Evolutionary conservation across 495 filamentous ascomycete genomes (phyloP).

Genomic region (Penicillium steckii): DNA sequence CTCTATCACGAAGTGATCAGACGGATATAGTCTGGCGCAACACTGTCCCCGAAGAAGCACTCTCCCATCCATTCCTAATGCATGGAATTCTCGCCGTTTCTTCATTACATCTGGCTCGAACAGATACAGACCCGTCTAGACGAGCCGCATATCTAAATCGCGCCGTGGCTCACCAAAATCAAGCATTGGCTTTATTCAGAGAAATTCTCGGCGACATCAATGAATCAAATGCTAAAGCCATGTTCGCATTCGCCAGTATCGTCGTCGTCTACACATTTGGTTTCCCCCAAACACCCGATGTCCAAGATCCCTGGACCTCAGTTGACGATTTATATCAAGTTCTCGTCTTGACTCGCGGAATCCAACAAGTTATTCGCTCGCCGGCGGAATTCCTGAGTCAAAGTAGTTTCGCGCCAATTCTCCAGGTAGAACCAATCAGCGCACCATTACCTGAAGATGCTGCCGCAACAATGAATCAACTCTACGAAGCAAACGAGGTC

Average conservation of each 20-base stretch:
- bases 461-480: constrained; percentile 13
- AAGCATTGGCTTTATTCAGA: constrained; percentile 46
- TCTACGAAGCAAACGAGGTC: constrained; percentile 30
- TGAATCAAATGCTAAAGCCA: constrained; percentile 44
- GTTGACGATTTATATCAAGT: constrained; percentile 44
- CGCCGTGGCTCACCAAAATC: constrained; percentile 49
- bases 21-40: constrained; percentile 44
- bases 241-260: constrained; percentile 51
- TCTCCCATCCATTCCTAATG: constrained; percentile 49
- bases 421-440: constrained; percentile 26
- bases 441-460: constrained; percentile 21
- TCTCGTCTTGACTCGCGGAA: constrained; percentile 42
- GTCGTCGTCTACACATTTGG: constrained; percentile 52
- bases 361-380: constrained; percentile 40
- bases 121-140: constrained; percentile 18
- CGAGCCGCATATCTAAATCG: constrained; percentile 32
- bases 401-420: constrained; percentile 31
- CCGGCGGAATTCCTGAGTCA: constrained; percentile 26
- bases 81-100: constrained; percentile 52
- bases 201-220: constrained; percentile 39
- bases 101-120: constrained; percentile 45
- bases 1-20: constrained; percentile 29
- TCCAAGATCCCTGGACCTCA: constrained; percentile 34
- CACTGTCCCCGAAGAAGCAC: constrained; percentile 43
- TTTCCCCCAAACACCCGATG: constrained; percentile 39